phyloP scores from a whole-genome alignment of 192 early-diverging fungal species.

The Coemansia pectinata region DNA sequence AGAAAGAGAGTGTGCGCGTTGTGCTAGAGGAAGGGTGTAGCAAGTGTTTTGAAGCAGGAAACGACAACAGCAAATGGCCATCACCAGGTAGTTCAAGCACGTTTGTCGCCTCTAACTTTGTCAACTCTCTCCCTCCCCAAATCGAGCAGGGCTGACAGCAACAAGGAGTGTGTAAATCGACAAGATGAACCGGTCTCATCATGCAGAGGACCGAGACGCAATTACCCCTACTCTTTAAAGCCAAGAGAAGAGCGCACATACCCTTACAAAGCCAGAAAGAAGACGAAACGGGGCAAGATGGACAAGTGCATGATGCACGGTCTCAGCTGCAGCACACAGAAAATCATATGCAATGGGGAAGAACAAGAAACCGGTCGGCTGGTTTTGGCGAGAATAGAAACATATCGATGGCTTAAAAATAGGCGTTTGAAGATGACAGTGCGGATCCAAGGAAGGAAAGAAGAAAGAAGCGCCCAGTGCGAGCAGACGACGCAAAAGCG shows the following conservation, averaged over 20 bases:
- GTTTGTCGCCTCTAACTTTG: not conserved
- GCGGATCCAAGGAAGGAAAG: not conserved
- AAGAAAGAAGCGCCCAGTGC: not conserved
- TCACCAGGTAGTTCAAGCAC: not conserved
- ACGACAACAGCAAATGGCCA: not conserved
- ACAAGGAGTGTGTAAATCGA: not conserved
- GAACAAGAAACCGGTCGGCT: conserved; percentile 1
- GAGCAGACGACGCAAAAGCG: not conserved
- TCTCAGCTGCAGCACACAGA: not conserved
- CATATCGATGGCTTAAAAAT: not conserved
- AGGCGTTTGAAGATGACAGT: not conserved
- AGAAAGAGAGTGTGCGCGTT: not conserved
- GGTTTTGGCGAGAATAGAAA: not conserved
- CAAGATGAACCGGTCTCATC: not conserved
- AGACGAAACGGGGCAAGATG: not conserved
- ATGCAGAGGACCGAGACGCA: not conserved
- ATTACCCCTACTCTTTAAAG: not conserved
- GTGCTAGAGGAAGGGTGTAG: not conserved
- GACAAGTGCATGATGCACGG: conserved; percentile 4
- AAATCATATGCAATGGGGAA: not conserved
- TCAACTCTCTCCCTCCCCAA: conserved; percentile 9
- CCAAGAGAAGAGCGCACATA: not conserved
- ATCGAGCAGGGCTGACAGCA: not conserved
- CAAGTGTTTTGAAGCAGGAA: conserved; percentile 2
- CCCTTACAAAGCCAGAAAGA: conserved; percentile 1